Base-by-base conservation (phyloP, 148 eudicot species). In the Chenopodium suecicum region DNA sequence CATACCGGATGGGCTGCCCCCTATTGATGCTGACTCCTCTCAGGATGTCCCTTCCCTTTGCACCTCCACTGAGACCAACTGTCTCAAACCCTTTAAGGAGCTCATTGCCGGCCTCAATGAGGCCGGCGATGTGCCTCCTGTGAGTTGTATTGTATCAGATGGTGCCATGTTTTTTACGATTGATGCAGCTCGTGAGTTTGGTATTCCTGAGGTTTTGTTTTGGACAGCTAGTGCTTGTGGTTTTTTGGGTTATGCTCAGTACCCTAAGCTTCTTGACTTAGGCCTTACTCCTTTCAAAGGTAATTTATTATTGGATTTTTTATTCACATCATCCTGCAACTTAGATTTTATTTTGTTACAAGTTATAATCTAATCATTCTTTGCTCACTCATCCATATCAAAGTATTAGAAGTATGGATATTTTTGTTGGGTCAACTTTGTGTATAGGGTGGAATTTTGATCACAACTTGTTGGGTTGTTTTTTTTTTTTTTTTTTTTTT, bases 161-260 rank as follows among this genome's bases (percentile, higher is more conserved):
- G 81, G 76, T 0, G 72, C 23, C 66, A 88, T 88, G 88, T 44
- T 48, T 37, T 90, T 88, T 52, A 84, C 87, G 9, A 47, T 83
- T 25, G 85, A 83, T 9, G 90, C 85, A 0, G 90, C 87, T 0
- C 75, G 79, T 77, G 91, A 90, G 77, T 52, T 90, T 9, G 82
- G 84, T 12, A 44, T 87, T 22, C 82, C 86, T 6, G 85, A 48
- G 19, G 84, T 69, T 19, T 22, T 80, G 80, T 47, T 87, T 47
- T 87, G 89, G 89, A 87, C 89, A 9, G 87, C 89, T 41, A 87
- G 89, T 44, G 82, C 70, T 12, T 87, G 87, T 82, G 83, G 81
- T 22, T 64, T 87, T 22, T 64, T 82, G 46, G 89, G 80, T 20
- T 85, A 80, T 80, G 74, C 85, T 77, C 85, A 87, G 47, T 82